Percentiles rank a stretch among this genome's conserved stretches.
These are phyloP conservation scores for Epichloe gansuensis DNA, from an alignment of 2,329 filamentous ascomycete genomes.

Conservation along the genomic window DNA sequence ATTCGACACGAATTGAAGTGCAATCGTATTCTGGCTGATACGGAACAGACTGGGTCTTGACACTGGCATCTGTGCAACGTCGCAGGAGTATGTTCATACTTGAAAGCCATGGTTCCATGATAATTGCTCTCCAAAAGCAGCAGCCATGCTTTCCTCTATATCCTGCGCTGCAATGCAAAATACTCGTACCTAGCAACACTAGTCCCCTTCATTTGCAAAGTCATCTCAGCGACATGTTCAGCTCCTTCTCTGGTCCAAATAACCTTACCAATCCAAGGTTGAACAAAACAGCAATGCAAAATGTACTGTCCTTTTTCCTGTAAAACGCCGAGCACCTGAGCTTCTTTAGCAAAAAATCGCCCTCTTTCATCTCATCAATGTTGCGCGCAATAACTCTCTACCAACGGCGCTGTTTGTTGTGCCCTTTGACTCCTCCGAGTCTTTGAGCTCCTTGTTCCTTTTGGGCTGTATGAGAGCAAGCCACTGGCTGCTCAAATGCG, in stretches of 20 bases:
- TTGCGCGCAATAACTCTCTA: not conserved
- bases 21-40: too few relatives aligned
- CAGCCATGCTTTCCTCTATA: not conserved
- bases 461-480: not conserved
- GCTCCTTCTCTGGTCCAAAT: not conserved
- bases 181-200: not conserved
- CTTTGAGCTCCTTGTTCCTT: not conserved
- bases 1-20: too few relatives aligned
- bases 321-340: slow-evolving; percentile 6
- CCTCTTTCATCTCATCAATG: not conserved
- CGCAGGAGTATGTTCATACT: too few relatives aligned
- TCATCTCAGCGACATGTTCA: not conserved
- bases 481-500: not conserved
- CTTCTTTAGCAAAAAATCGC: not conserved
- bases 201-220: not conserved
- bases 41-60: not conserved
- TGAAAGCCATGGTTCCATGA: too few relatives aligned
- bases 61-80: not conserved
- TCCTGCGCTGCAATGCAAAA: not conserved
- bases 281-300: not conserved
- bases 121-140: not conserved
- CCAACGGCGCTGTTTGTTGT: not conserved
- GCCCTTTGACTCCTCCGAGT: not conserved
- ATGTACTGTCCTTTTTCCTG: not conserved
- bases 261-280: not conserved